Evolutionary conservation across 805 yeast genomes (phyloP).

Genomic region (Sugiyamaella valdiviana): DNA sequence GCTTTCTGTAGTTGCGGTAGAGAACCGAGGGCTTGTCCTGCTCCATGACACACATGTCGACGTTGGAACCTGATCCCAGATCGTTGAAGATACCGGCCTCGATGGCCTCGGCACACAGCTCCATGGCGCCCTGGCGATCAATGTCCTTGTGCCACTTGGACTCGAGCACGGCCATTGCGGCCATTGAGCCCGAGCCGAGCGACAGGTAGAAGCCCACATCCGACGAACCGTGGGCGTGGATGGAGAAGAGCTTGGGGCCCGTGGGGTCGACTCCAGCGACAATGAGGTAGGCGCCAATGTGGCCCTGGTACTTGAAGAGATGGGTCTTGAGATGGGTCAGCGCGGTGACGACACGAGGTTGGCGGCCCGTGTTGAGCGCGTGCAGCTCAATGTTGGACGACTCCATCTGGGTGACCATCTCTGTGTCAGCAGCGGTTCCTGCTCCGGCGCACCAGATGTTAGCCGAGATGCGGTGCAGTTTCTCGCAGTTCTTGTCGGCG

Average conservation of each 20-base stretch:
- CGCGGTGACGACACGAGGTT: constrained; percentile 91
- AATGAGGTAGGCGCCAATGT: constrained; percentile 92
- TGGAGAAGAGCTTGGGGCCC: constrained; percentile 86
- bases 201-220: constrained; percentile 92
- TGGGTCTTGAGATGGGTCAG: constrained; percentile 92
- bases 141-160: constrained; percentile 75
- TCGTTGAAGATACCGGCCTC: constrained; percentile 99
- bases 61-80: constrained; percentile 97
- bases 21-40: constrained; percentile 69
- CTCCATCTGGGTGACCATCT: constrained; percentile 91
- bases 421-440: constrained; percentile 99
- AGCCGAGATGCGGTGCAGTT: constrained; percentile 83
- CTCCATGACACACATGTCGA: constrained; percentile 96
- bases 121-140: constrained; percentile 84
- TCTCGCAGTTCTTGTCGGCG: constrained; percentile 97
- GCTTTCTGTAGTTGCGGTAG: constrained; percentile 81
- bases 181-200: constrained; percentile 93
- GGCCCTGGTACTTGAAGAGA: constrained; percentile 93
- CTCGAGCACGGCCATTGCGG: constrained; percentile 97
- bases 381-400: constrained; percentile 89
- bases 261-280: constrained; percentile 98
- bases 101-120: constrained; percentile 84
- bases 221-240: constrained; percentile 97
- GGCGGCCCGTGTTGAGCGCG: constrained; percentile 71
- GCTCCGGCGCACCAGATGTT: constrained; percentile 99